phyloP scores from a whole-genome alignment of 2,329 filamentous ascomycete species.

The Ceratocystiopsis brevicomis region DNA sequence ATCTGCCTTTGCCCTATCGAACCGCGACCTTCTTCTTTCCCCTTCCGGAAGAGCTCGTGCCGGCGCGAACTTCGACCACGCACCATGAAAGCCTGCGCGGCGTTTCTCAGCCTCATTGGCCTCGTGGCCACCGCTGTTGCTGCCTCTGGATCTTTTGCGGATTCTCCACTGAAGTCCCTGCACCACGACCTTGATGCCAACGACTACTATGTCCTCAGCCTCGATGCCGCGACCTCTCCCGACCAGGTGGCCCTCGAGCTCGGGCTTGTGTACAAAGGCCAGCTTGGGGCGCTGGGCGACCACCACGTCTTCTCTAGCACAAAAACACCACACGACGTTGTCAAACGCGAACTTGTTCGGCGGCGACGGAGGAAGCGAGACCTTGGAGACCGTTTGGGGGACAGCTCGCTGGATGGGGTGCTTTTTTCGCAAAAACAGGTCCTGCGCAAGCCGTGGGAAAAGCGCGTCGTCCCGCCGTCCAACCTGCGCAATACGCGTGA shows the following conservation, averaged over 20 bases:
- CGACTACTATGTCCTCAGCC: constrained; percentile 87
- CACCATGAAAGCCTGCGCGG: constrained; percentile 30
- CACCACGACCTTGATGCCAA: constrained; percentile 56
- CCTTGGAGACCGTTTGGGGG: constrained; percentile 13
- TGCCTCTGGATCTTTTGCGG: constrained; percentile 12
- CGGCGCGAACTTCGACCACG: not conserved
- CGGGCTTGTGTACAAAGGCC: constrained; percentile 63
- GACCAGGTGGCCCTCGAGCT: constrained; percentile 51
- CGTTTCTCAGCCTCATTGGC: constrained; percentile 34
- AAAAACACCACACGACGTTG: constrained; percentile 40
- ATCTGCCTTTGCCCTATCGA: too few relatives aligned
- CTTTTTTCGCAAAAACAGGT: constrained; percentile 60
- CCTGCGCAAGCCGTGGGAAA: constrained; percentile 31
- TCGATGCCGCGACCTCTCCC: constrained; percentile 48
- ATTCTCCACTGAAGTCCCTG: constrained; percentile 17
- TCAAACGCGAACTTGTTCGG: constrained; percentile 32
- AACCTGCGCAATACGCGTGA: not conserved
- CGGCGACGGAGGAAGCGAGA: constrained; percentile 43
- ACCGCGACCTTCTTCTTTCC: not conserved
- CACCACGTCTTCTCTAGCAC: constrained; percentile 75
- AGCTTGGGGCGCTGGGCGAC: constrained; percentile 54
- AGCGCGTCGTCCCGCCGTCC: constrained; percentile 25
- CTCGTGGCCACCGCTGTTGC: constrained; percentile 26
- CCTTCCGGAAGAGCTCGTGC: constrained; percentile 1
- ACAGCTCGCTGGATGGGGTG: constrained; percentile 51